Evolutionary conservation across 2,329 filamentous ascomycete species (phyloP).

Genomic region (Cladosporium velox): DNA sequence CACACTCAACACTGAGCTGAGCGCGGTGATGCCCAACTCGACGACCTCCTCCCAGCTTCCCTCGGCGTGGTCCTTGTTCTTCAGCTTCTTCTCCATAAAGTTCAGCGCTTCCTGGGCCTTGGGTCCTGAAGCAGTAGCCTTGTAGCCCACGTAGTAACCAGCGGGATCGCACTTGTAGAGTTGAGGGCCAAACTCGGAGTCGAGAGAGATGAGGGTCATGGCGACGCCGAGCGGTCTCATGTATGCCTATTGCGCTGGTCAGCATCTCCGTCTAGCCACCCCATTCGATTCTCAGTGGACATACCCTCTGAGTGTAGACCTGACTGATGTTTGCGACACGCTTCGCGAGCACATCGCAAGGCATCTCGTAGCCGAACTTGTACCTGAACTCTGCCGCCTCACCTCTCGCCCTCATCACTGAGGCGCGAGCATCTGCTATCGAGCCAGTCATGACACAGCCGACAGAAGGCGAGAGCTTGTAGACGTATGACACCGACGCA

Average conservation of each 20-base stretch:
- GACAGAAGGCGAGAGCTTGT: constrained; percentile 92
- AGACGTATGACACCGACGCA: constrained; percentile 94
- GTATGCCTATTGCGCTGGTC: constrained; percentile 67
- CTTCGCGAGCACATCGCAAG: constrained; percentile 94
- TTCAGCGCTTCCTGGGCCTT: constrained; percentile 99
- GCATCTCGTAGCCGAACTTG: constrained; percentile 99
- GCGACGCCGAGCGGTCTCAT: constrained; percentile 98
- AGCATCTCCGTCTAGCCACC: constrained; percentile 29
- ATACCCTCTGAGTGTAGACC: constrained; percentile 95
- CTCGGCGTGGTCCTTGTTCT: constrained; percentile 94
- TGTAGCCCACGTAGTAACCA: constrained; percentile 98
- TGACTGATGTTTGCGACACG: constrained; percentile 98
- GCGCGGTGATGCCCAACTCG: constrained; percentile 89
- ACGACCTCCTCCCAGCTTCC: constrained; percentile 97
- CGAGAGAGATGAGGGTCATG: constrained; percentile 90
- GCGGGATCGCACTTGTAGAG: constrained; percentile 98
- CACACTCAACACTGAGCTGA: constrained; percentile 95
- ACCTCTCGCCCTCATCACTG: constrained; percentile 86
- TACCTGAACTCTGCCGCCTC: constrained; percentile 98
- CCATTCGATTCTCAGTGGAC: constrained; percentile 29
- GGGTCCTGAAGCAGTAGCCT: constrained; percentile 92
- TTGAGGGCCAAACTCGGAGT: constrained; percentile 88
- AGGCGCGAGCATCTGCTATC: constrained; percentile 94
- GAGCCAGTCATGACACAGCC: constrained; percentile 98
- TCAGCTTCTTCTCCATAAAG: constrained; percentile 98